phyloP scores from a whole-genome alignment of 148 eudicot species.

The Amaranthus palmeri region DNA sequence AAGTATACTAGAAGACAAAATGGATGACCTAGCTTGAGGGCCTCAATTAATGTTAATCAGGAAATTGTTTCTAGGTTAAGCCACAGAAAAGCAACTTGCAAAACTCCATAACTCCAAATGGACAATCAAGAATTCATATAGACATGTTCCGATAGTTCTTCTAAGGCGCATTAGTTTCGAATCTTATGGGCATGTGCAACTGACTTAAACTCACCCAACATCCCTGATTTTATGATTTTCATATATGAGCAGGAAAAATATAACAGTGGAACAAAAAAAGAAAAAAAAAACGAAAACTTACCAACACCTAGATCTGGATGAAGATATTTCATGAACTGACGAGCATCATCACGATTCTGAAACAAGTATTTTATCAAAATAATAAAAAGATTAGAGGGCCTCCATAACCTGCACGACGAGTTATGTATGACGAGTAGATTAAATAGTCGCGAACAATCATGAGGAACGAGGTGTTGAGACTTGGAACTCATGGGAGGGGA shows the following conservation, averaged over 20 bases:
- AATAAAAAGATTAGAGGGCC: slow-evolving; percentile 7
- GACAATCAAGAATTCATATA: neutral
- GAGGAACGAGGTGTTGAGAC: neutral
- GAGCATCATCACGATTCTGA: slow-evolving; percentile 95
- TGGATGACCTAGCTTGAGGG: neutral
- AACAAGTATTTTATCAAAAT: slow-evolving; percentile 16
- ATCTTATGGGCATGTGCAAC: neutral
- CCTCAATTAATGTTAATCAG: neutral
- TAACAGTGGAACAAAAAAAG: neutral
- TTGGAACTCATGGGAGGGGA: neutral
- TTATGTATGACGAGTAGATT: neutral
- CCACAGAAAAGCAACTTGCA: neutral
- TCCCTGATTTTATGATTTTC: neutral
- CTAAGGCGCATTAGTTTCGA: neutral
- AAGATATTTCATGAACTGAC: slow-evolving; percentile 87
- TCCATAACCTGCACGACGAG: neutral
- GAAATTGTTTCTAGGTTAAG: neutral
- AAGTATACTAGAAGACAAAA: neutral
- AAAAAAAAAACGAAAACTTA: slow-evolving; percentile 23
- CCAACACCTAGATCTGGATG: slow-evolving; percentile 95
- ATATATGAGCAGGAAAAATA: too few relatives aligned
- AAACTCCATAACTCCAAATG: neutral
- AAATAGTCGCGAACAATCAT: neutral
- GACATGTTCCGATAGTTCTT: neutral
- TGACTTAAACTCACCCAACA: neutral